Conservation (phyloP, 306 rosid species). For the Ziziphus jujuba region DNA sequence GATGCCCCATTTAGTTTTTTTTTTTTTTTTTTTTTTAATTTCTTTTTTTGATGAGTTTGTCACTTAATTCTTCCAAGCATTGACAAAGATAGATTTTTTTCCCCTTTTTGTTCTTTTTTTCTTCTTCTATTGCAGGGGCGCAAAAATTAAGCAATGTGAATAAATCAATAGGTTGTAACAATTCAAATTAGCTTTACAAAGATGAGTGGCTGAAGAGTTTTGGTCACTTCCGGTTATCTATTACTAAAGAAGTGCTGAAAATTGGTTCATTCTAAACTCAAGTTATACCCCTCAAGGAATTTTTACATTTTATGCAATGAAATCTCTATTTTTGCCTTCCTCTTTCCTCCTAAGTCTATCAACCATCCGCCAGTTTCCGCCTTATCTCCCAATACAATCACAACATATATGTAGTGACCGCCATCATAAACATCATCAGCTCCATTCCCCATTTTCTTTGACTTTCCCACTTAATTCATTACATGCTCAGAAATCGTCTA, state of each 20-base stretch:
- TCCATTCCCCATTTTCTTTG: constrained; percentile 17
- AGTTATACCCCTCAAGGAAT: not conserved
- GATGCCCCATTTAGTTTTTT: not conserved
- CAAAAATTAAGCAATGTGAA: not conserved
- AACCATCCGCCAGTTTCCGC: constrained; percentile 29
- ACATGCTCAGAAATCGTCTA: constrained; percentile 26
- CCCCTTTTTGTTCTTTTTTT: not conserved
- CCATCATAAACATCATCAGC: not conserved
- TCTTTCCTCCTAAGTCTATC: constrained; percentile 25
- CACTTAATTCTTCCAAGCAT: not conserved
- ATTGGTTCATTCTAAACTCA: not conserved
- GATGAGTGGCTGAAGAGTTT: no score
- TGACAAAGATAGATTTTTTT: not conserved
- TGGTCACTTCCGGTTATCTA: not conserved
- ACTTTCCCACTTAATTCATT: constrained; percentile 19
- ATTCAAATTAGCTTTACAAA: not conserved
- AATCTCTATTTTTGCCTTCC: constrained; percentile 41
- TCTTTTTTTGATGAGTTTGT: no score
- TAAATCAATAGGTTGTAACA: not conserved
- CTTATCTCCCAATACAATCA: constrained; percentile 32
- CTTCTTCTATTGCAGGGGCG: no score
- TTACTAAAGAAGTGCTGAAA: not conserved
- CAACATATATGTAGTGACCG: not conserved
- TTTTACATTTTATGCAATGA: constrained; percentile 49
- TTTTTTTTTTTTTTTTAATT: not conserved